phyloP scores from a whole-genome alignment of 1,139 yeast species.

The Yamadazyma conglobata region DNA sequence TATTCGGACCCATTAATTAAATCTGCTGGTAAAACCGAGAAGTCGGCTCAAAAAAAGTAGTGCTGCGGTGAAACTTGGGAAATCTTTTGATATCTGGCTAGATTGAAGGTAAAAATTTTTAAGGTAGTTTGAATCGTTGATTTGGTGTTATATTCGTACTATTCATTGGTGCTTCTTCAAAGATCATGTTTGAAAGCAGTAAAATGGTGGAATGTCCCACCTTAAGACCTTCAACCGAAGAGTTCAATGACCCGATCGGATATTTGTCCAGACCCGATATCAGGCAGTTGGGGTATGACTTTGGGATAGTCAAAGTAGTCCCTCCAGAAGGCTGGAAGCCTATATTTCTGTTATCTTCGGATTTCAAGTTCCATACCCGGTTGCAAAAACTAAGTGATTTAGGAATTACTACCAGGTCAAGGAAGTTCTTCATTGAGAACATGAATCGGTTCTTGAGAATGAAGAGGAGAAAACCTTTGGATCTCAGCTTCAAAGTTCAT shows the following conservation, averaged over 20 bases:
- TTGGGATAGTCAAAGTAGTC: constrained; percentile 61
- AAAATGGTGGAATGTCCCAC: constrained; percentile 45
- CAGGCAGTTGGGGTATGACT: constrained; percentile 50
- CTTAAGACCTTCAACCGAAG: constrained; percentile 49
- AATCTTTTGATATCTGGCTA: too few species aligned
- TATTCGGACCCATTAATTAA: too few species aligned
- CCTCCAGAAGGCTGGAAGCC: constrained; percentile 64
- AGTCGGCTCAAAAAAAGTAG: too few species aligned
- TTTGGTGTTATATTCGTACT: too few species aligned
- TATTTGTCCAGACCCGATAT: constrained; percentile 54
- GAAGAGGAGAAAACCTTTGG: constrained; percentile 31
- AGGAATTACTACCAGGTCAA: constrained; percentile 57
- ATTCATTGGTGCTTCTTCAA: too few species aligned
- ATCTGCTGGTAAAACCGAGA: too few species aligned
- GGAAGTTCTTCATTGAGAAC: constrained; percentile 59
- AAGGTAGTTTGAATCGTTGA: too few species aligned
- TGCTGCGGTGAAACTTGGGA: too few species aligned
- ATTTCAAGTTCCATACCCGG: constrained; percentile 62
- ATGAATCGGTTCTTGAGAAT: constrained; percentile 54
- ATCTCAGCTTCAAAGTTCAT: constrained; percentile 22
- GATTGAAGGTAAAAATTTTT: too few species aligned
- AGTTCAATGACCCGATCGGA: constrained; percentile 59
- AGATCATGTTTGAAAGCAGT: constrained; percentile 13
- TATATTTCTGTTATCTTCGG: constrained; percentile 47
- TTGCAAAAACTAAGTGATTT: constrained; percentile 62